Evolutionary conservation across 2,329 filamentous ascomycete species (phyloP).

Genomic region (Orbilia blumenaviensis): DNA sequence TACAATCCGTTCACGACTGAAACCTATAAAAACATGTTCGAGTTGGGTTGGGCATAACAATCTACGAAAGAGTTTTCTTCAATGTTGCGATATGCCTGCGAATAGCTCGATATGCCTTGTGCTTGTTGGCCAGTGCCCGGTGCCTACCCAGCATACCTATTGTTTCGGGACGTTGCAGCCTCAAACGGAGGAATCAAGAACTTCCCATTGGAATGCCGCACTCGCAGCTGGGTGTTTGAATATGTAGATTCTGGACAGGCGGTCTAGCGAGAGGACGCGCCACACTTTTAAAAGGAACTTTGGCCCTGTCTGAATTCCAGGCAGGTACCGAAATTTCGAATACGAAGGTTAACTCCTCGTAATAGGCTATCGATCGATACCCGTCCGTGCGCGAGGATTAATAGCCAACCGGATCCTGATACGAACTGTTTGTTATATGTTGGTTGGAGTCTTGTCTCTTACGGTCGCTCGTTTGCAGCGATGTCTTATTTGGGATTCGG

Average conservation of each 20-base stretch:
- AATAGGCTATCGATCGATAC: constrained; percentile 21
- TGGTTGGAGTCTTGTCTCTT: constrained; percentile 39
- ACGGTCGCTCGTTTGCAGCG: constrained; percentile 41
- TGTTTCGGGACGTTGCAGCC: constrained; percentile 24
- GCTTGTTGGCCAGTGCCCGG: constrained; percentile 21
- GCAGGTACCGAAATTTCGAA: constrained; percentile 24
- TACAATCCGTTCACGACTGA: constrained; percentile 38
- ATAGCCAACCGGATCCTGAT: constrained; percentile 7
- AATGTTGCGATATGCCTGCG: constrained; percentile 27
- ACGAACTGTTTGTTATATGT: constrained; percentile 19
- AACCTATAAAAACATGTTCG: constrained; percentile 11
- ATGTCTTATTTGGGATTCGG: background rate
- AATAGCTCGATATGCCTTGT: too few relatives aligned
- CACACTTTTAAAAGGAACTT: constrained; percentile 27
- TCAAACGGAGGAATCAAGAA: constrained; percentile 45
- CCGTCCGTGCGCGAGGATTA: constrained; percentile 39
- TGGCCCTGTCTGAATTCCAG: constrained; percentile 36
- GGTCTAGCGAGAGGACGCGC: constrained; percentile 1
- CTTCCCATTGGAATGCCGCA: constrained; percentile 40
- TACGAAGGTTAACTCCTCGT: background rate
- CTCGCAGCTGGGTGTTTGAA: background rate
- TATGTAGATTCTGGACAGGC: constrained; percentile 2
- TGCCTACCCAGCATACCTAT: constrained; percentile 33
- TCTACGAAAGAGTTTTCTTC: constrained; percentile 3
- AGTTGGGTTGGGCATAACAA: background rate